A percentile compares a stretch with the other conserved stretches of the same genome.
phyloP scores from a whole-genome alignment of 495 filamentous ascomycete genomes.

The Staphylotrichum tortipilum region DNA sequence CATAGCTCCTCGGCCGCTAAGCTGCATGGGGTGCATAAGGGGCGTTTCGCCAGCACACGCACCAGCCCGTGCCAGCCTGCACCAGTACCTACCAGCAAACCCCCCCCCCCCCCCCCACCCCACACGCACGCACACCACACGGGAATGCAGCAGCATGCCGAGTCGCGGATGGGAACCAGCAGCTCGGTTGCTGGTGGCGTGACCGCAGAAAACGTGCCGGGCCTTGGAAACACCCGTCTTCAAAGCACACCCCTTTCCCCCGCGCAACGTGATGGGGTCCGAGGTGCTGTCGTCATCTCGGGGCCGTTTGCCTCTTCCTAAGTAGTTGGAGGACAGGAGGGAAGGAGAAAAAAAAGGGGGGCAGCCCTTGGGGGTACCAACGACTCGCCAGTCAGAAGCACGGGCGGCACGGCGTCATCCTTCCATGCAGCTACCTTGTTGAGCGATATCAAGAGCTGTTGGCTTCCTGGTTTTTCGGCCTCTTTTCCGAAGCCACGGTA shows the following conservation, averaged over 20 bases:
- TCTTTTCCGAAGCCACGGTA: not conserved
- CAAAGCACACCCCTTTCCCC: not conserved
- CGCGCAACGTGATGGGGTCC: not conserved
- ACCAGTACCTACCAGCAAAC: not conserved
- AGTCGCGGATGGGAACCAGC: slow-evolving; percentile 7
- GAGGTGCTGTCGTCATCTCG: slow-evolving; percentile 3
- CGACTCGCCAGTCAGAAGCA: not conserved
- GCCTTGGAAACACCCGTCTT: not conserved
- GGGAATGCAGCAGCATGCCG: not conserved
- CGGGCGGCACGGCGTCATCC: not conserved
- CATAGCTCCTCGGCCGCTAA: not conserved
- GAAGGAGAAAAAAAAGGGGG: too few species aligned
- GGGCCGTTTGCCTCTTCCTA: too few species aligned
- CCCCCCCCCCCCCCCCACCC: not conserved
- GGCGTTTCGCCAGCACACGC: too few species aligned
- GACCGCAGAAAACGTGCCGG: not conserved
- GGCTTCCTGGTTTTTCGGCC: not conserved
- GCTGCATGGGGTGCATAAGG: slow-evolving; percentile 3
- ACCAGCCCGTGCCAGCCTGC: too few species aligned
- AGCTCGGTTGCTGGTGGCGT: slow-evolving; percentile 7
- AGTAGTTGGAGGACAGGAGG: too few species aligned
- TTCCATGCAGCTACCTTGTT: slow-evolving; percentile 5
- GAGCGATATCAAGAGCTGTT: not conserved
- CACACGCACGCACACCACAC: not conserved
- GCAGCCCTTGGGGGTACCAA: too few species aligned